Evolutionary conservation across 768 basidiomycete genomes (phyloP).

Genomic region (Leccinum olivaceopallidum): DNA sequence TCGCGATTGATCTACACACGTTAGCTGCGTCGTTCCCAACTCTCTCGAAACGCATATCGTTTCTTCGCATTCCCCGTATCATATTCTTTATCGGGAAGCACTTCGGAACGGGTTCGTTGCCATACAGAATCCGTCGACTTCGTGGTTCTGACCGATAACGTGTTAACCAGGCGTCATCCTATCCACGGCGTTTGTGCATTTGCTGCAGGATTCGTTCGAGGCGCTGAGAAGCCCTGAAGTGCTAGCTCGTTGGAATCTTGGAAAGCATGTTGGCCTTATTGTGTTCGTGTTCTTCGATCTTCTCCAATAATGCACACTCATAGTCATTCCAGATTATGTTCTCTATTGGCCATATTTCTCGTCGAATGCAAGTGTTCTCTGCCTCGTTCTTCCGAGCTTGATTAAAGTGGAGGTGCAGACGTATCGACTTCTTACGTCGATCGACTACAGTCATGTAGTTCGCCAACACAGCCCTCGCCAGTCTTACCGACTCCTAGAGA

Average conservation of each 20-base stretch:
- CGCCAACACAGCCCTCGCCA: slow-evolving; percentile 43
- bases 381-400: background rate
- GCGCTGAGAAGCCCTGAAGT: slow-evolving; percentile 51
- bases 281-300: slow-evolving; percentile 53
- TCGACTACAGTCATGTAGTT: slow-evolving; percentile 61
- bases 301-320: slow-evolving; percentile 5
- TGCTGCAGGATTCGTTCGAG: slow-evolving; percentile 75
- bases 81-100: slow-evolving; percentile 87
- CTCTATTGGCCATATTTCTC: slow-evolving; percentile 71
- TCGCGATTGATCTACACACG: slow-evolving; percentile 1
- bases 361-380: slow-evolving; percentile 67
- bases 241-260: slow-evolving; percentile 48
- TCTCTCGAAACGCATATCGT: slow-evolving; percentile 53
- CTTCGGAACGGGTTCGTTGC: slow-evolving; percentile 67
- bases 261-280: slow-evolving; percentile 65
- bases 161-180: slow-evolving; percentile 65
- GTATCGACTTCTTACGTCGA: slow-evolving; percentile 76
- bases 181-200: slow-evolving; percentile 80
- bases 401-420: slow-evolving; percentile 42
- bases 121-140: background rate
- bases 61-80: slow-evolving; percentile 61
- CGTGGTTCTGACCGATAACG: background rate
- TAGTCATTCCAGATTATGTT: slow-evolving; percentile 48
- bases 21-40: slow-evolving; percentile 74
- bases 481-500: slow-evolving; percentile 30